Evolutionary conservation across 139 green algal species (phyloP).

Genomic region (Micromonas pusilla): DNA sequence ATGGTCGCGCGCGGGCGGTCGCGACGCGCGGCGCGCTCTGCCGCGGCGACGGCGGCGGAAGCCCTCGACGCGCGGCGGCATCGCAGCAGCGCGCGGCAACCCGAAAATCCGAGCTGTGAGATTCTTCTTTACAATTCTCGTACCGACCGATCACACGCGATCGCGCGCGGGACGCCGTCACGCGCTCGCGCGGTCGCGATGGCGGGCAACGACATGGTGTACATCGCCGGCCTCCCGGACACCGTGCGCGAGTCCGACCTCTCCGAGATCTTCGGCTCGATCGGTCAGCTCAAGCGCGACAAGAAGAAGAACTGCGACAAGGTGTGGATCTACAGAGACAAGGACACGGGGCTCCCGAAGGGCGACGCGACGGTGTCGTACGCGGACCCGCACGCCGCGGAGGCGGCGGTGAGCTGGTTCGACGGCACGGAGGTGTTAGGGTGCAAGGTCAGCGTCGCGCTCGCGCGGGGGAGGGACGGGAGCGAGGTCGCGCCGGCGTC

Average conservation of each 20-base stretch:
- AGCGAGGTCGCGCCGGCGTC: too few species aligned
- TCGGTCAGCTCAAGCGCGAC: conserved; percentile 37
- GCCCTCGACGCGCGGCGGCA: too few species aligned
- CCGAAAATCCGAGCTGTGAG: too few species aligned
- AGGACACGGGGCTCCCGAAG: conserved; percentile 33
- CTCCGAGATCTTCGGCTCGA: conserved; percentile 35
- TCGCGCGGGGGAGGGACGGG: conserved; percentile 20
- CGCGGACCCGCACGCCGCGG: conserved; percentile 29
- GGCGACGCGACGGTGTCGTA: conserved; percentile 39
- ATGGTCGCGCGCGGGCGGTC: not conserved
- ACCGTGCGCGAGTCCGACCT: conserved; percentile 19
- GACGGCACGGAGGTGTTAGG: conserved; percentile 32
- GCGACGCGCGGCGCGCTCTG: not conserved
- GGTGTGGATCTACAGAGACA: conserved; percentile 37
- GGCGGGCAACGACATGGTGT: conserved; percentile 27
- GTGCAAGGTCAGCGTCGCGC: conserved; percentile 1
- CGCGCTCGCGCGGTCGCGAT: not conserved
- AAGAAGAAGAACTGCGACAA: conserved; percentile 33
- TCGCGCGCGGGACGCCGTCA: too few species aligned
- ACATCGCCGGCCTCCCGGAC: conserved; percentile 36
- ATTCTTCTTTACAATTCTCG: too few species aligned
- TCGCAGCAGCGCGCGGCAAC: too few species aligned
- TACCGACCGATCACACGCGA: too few species aligned
- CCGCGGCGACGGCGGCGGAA: not conserved
- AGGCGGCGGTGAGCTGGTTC: conserved; percentile 37